Conservation (phyloP, 176 grass and related monocot species). For the Ananas comosus region DNA sequence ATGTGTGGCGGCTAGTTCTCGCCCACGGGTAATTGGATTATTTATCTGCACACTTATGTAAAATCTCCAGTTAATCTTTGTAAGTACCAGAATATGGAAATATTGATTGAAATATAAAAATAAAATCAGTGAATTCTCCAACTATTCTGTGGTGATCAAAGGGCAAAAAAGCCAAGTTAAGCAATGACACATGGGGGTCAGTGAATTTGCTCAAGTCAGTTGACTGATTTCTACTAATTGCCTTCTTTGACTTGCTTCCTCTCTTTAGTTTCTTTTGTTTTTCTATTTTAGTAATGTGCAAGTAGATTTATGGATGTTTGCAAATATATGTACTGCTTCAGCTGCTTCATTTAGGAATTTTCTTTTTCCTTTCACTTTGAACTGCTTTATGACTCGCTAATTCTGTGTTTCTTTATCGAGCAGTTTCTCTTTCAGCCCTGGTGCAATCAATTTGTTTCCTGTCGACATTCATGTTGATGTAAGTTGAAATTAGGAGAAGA, state of each 20-base stretch:
- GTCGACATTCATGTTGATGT: constrained; percentile 93
- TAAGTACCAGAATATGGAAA: background rate
- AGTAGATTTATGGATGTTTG: background rate
- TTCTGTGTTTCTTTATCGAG: constrained; percentile 15
- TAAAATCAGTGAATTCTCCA: no score
- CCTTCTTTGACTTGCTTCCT: background rate
- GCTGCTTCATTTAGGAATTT: background rate
- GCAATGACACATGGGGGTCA: background rate
- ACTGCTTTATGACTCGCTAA: background rate
- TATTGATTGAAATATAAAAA: no score
- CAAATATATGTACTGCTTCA: background rate
- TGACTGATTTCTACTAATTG: background rate
- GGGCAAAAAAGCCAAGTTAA: background rate
- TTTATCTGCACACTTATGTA: constrained; percentile 6
- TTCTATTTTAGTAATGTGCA: background rate
- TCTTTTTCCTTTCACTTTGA: background rate
- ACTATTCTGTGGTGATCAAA: background rate
- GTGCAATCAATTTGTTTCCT: constrained; percentile 81
- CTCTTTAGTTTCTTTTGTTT: background rate
- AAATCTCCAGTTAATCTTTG: constrained; percentile 1
- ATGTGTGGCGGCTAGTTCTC: constrained; percentile 88
- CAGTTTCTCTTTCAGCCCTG: constrained; percentile 92
- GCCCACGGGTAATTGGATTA: constrained; percentile 57
- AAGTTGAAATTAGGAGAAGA: constrained; percentile 21
- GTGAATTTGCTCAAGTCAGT: background rate